phyloP scores from a whole-genome alignment of 2,329 filamentous ascomycete genomes.

The Colletotrichum sp. region DNA sequence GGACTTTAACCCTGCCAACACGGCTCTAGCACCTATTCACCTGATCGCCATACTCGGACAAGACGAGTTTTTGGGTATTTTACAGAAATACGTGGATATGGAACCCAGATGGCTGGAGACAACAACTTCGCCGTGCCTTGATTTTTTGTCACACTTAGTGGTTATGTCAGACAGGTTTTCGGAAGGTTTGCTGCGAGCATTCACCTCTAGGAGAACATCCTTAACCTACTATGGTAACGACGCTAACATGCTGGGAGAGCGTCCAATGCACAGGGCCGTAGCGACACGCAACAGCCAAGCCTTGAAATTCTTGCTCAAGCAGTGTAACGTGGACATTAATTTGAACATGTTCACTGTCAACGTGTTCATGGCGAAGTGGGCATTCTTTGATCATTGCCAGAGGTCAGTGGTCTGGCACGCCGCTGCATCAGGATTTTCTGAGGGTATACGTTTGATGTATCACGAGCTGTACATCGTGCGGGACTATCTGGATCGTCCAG shows the following conservation, averaged over 20 bases:
- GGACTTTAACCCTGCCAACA: rapidly evolving
- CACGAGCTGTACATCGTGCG: rapidly evolving
- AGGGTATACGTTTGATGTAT: rapidly evolving
- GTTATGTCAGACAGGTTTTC: background rate
- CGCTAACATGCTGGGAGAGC: background rate
- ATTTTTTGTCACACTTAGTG: background rate
- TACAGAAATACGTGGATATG: background rate
- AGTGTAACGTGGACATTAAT: too few relatives aligned
- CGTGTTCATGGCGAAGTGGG: background rate
- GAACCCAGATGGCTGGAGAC: background rate
- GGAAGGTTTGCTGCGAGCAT: background rate
- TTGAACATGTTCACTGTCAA: too few relatives aligned
- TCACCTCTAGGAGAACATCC: background rate
- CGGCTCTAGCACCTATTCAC: background rate
- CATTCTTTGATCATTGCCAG: rapidly evolving
- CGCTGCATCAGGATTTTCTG: background rate
- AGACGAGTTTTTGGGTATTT: background rate
- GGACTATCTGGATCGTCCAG: rapidly evolving
- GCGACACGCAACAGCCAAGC: background rate
- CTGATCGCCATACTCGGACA: background rate
- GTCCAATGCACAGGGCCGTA: background rate
- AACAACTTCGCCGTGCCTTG: background rate
- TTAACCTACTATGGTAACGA: background rate
- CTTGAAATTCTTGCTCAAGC: background rate
- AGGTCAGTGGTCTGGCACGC: background rate